Evolutionary conservation across 768 basidiomycete genomes (phyloP).

Genomic region (Leucosporidium scottii): DNA sequence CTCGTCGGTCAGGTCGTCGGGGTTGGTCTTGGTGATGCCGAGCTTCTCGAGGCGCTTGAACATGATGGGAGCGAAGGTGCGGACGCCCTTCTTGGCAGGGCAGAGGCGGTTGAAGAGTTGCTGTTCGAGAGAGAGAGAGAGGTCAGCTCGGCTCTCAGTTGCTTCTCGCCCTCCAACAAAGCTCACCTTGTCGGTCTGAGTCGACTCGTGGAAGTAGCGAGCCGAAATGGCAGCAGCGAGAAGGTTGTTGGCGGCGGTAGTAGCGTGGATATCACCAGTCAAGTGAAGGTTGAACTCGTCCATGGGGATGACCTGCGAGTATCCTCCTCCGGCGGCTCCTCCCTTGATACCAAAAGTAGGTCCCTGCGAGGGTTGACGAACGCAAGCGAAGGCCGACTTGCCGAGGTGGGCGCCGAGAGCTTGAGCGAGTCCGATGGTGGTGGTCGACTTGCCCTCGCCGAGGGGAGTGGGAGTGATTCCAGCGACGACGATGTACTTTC

Average conservation of each 20-base stretch:
- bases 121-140: slow-evolving; percentile 38
- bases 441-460: slow-evolving; percentile 97
- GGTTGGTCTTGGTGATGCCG: slow-evolving; percentile 87
- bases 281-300: slow-evolving; percentile 98
- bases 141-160: neutral
- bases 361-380: slow-evolving; percentile 95
- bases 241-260: slow-evolving; percentile 93
- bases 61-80: slow-evolving; percentile 94
- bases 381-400: slow-evolving; percentile 89
- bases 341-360: slow-evolving; percentile 99
- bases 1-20: slow-evolving; percentile 83
- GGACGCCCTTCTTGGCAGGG: slow-evolving; percentile 84
- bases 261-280: slow-evolving; percentile 88
- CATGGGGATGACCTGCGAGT: slow-evolving; percentile 99
- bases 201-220: slow-evolving; percentile 94
- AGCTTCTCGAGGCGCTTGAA: slow-evolving; percentile 89
- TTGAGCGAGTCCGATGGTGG: slow-evolving; percentile 92
- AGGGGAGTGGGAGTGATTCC: slow-evolving; percentile 50
- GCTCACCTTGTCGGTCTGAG: slow-evolving; percentile 78
- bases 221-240: slow-evolving; percentile 94
- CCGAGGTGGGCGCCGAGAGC: slow-evolving; percentile 90
- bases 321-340: slow-evolving; percentile 95
- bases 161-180: neutral
- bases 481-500: slow-evolving; percentile 92
- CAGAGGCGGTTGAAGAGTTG: slow-evolving; percentile 86